Evolutionary conservation across 331 rosid genomes (phyloP), one percentile per base, ranked within the genome.

Genomic region (Rhamnella rubrinervis): DNA sequence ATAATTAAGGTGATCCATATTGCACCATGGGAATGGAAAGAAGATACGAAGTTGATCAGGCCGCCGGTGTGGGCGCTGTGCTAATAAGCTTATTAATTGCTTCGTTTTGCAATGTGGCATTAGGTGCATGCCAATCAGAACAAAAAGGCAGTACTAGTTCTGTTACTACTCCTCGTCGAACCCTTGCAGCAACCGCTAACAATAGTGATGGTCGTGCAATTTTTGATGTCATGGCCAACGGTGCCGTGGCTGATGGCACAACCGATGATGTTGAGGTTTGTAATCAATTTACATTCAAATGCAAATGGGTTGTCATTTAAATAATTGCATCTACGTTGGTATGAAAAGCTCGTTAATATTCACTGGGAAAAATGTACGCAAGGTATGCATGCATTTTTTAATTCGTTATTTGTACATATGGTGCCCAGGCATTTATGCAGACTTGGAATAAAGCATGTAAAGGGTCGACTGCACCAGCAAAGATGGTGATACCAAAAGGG

Each of bases 401-500:
- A 31, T 31, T 31, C 35, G 35, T 56, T 69, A 26, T 20, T 39
- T 23, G 55, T 46, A 13, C 12, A 16, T 61, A 28, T 5, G 4
- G 21, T 20, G 46, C 47, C 71, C 8, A 84, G 88, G 85, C 83
- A 49, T 77, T 84, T 70, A 77, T 80, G 76, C 75, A 68, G 20
- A 85, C 96, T 9, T 92, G 96, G 96, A 60, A 60, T 6, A 83
- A 56, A 20, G 96, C 97, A 25, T 92, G 97, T 65, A 85, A 64
- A 61, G 20, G 70, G 26, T 70, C 72, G 1, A 65, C 55, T 2
- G 71, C 35, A 31, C 35, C 66, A 0, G 67, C 85, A 17, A 92
- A 61, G 80, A 70, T 92, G 74, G 14, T 85, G 77, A 72, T 92
- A 49, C 96, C 97, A 12, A 10, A 8, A 0, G 97, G 92, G n/a